Evolutionary conservation across 345 rosid genomes (phyloP).

Genomic region (Corchorus olitorius): DNA sequence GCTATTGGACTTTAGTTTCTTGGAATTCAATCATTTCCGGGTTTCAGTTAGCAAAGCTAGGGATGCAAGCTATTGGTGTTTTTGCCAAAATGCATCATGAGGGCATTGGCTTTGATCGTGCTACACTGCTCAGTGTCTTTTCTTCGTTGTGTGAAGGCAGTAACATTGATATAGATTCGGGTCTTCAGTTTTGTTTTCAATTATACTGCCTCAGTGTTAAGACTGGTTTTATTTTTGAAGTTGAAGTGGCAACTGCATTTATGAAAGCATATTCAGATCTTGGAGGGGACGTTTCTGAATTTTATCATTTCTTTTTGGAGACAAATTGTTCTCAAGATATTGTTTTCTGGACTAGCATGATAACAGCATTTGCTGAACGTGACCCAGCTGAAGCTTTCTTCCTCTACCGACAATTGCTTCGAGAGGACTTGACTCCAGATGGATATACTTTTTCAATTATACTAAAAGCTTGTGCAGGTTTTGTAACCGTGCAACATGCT

Average conservation of each 20-base stretch:
- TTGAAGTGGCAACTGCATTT: constrained; percentile 69
- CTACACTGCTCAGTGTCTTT: constrained; percentile 63
- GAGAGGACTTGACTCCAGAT: constrained; percentile 61
- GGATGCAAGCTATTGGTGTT: constrained; percentile 42
- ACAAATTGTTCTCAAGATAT: constrained; percentile 44
- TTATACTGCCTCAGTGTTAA: constrained; percentile 61
- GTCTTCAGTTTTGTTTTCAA: constrained; percentile 55
- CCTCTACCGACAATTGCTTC: constrained; percentile 54
- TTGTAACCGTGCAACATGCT: constrained; percentile 61
- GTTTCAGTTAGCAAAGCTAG: constrained; percentile 50
- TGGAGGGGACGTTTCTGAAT: constrained; percentile 52
- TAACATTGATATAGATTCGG: constrained; percentile 32
- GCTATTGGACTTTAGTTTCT: constrained; percentile 50
- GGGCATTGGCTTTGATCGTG: constrained; percentile 69
- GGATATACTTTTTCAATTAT: constrained; percentile 75
- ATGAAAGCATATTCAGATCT: constrained; percentile 75
- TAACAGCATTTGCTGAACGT: constrained; percentile 67
- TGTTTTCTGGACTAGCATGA: constrained; percentile 79
- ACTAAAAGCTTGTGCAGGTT: constrained; percentile 82
- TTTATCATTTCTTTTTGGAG: constrained; percentile 68
- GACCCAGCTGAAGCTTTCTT: constrained; percentile 67
- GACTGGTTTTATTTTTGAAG: constrained; percentile 53
- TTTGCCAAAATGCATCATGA: constrained; percentile 53
- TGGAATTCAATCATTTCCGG: constrained; percentile 90
- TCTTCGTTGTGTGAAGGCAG: constrained; percentile 54